Evolutionary conservation across 2,329 filamentous ascomycete species (phyloP).

Genomic region (Fonsecaea nubica): DNA sequence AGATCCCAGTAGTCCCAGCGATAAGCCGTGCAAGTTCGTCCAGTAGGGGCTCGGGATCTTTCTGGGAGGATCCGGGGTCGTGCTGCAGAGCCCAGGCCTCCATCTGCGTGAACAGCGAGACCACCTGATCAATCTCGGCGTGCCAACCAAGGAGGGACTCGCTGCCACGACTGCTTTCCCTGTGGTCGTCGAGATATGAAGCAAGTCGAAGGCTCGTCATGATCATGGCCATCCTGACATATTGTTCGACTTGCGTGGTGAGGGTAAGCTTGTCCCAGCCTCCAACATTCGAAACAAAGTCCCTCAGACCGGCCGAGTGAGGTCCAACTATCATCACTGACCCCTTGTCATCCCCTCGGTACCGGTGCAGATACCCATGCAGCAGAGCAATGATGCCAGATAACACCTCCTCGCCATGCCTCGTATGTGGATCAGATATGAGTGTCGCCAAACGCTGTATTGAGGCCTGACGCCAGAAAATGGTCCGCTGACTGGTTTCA

Average conservation of each 20-base stretch:
- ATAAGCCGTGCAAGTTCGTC: conserved; percentile 1
- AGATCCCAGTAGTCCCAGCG: neutral
- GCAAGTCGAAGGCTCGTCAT: conserved; percentile 10
- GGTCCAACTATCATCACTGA: neutral
- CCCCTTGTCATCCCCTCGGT: neutral
- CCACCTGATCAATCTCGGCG: neutral
- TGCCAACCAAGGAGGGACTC: conserved; percentile 1
- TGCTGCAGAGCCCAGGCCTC: conserved; percentile 1
- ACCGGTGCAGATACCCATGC: conserved; percentile 11
- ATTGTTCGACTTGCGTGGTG: conserved; percentile 6
- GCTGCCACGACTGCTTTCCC: neutral
- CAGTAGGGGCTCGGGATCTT: neutral
- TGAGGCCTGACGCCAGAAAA: conserved; percentile 16
- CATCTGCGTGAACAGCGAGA: neutral
- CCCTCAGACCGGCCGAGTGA: conserved; percentile 12
- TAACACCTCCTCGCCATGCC: conserved; percentile 11
- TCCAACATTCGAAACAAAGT: conserved; percentile 4
- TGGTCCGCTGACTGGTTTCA: conserved; percentile 1
- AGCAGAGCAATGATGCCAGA: conserved; percentile 13
- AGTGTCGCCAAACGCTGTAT: conserved; percentile 9
- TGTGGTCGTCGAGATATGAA: conserved; percentile 1
- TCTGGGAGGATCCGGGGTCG: neutral
- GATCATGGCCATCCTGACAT: conserved; percentile 17
- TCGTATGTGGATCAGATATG: conserved; percentile 9
- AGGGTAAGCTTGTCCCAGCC: conserved; percentile 6